Percentiles rank a stretch among this genome's conserved stretches.
These are phyloP conservation scores for Phialophora expanda DNA, from an alignment of 2,329 filamentous ascomycete genomes.

Conservation along the genomic window DNA sequence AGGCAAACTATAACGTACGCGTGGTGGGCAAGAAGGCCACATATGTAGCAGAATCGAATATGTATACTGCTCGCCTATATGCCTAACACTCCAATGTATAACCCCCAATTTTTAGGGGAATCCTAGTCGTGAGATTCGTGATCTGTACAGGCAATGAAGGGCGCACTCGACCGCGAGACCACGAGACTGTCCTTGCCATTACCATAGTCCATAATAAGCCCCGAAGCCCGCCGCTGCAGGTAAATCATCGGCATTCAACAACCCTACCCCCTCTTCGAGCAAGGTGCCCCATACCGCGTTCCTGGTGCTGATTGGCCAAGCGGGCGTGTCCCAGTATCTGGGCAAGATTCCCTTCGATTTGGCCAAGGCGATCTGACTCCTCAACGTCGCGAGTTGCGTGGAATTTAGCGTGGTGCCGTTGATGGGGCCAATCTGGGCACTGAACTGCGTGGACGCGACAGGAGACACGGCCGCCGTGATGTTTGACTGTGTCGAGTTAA, in stretches of 20 bases:
- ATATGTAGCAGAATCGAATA: not conserved
- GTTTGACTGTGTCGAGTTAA: constrained; percentile 54
- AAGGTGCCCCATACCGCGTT: constrained; percentile 65
- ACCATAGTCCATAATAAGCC: constrained; percentile 34
- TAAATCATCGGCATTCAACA: constrained; percentile 70
- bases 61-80: not conserved
- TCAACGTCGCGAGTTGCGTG: constrained; percentile 57
- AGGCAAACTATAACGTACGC: constrained; percentile 34
- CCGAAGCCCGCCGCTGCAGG: constrained; percentile 52
- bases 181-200: not conserved
- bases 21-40: not conserved
- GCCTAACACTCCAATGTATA: not conserved
- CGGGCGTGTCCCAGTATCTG: constrained; percentile 68
- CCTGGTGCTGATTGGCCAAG: constrained; percentile 63
- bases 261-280: constrained; percentile 62
- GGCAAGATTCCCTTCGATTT: constrained; percentile 63
- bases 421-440: constrained; percentile 48
- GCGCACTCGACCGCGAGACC: not conserved
- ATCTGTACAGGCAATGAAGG: not conserved
- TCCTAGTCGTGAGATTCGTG: not conserved
- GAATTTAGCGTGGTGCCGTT: constrained; percentile 53
- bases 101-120: not conserved
- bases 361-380: constrained; percentile 59
- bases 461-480: constrained; percentile 58
- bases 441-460: constrained; percentile 61